These are phyloP conservation scores for Perkinsela sp. DNA, from an alignment of 208 protist genomes.

Conservation along the genomic window DNA sequence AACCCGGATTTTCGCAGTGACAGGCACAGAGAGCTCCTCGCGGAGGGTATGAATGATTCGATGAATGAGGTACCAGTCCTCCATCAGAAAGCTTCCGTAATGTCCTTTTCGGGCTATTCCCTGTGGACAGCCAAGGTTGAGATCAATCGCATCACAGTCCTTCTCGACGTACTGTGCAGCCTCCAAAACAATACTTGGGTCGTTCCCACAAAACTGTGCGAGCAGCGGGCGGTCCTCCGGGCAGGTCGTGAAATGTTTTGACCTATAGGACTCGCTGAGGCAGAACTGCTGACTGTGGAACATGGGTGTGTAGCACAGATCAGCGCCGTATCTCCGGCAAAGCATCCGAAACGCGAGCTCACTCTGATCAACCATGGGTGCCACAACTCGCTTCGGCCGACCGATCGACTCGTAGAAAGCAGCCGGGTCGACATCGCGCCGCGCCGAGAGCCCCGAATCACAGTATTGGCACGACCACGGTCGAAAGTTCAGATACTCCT, in stretches of 20 bases:
- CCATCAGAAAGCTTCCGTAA: conserved; percentile 69
- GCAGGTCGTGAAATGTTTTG: conserved; percentile 18
- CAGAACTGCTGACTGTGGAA: conserved; percentile 30
- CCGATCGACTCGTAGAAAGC: conserved; percentile 7
- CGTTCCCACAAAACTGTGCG: conserved; percentile 51
- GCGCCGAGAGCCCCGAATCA: too few relatives aligned
- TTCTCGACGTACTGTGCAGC: conserved; percentile 24
- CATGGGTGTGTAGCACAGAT: conserved; percentile 62
- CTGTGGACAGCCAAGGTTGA: conserved; percentile 72
- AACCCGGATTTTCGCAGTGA: conserved; percentile 68
- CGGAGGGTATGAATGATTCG: conserved; percentile 38
- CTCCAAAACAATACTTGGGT: conserved; percentile 20
- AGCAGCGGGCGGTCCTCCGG: conserved; percentile 34
- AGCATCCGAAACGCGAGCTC: conserved; percentile 63
- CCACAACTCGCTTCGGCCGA: conserved; percentile 24
- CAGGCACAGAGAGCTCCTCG: conserved; percentile 49
- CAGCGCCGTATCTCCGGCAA: conserved; percentile 37
- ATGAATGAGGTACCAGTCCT: conserved; percentile 44
- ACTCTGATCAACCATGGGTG: conserved; percentile 70
- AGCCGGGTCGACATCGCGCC: too few relatives aligned
- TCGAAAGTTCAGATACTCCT: too few relatives aligned
- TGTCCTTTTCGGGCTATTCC: conserved; percentile 55
- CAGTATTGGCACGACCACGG: too few relatives aligned
- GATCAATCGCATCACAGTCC: conserved; percentile 51
- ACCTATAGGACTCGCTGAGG: conserved; percentile 18